Evolutionary conservation across 2,329 filamentous ascomycete species (phyloP), one percentile per base, ranked within the genome.

Genomic region (Colletotrichum higginsianum): DNA sequence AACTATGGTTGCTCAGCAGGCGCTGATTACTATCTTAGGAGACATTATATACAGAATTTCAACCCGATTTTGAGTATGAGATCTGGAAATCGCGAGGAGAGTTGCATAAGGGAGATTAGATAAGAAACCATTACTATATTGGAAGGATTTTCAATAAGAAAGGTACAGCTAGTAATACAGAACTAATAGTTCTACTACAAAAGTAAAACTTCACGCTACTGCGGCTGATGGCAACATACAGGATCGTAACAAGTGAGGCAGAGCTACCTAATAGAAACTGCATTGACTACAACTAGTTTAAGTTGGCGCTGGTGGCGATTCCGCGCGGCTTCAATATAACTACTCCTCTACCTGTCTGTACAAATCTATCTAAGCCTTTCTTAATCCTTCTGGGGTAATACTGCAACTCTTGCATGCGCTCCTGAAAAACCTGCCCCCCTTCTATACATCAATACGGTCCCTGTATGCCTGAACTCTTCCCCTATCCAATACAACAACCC

Each of bases 291-390:
- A 91, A 87, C 76, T 79, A 81, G 2, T 86, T 86, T 23, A 85
- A 89, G 0, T 91, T 89, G 0, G 85, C 86, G 11, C 78, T 92
- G 78, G 90, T 89, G 0, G 88, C 87, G 2, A 88, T 91, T 74
- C 89, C 90, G 0, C 90, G 89, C 79, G 86, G 87, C 1, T 92
- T 92, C 79, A 91, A 91, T 4, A 26, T 2, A 1, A 2, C 21
- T 26, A 26, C 26, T 26, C 26, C 26, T 26, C 4, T 26, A 26
- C 26, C 4, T 26, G 26, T 26, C 26, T 26, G 4, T 26, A 26
- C 4, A 4, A 26, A 26, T 26, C 4, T 4, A 26, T 26, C 26
- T 4, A 26, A 26, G 26, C 4, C 26, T 26, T 26, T 26, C 26
- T 26, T 26, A 26, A 26, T 26, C 4, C 26, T 26, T 26, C 26